Base-by-base conservation (phyloP, 805 yeast genomes). In the Wickerhamomyces mucosus region DNA sequence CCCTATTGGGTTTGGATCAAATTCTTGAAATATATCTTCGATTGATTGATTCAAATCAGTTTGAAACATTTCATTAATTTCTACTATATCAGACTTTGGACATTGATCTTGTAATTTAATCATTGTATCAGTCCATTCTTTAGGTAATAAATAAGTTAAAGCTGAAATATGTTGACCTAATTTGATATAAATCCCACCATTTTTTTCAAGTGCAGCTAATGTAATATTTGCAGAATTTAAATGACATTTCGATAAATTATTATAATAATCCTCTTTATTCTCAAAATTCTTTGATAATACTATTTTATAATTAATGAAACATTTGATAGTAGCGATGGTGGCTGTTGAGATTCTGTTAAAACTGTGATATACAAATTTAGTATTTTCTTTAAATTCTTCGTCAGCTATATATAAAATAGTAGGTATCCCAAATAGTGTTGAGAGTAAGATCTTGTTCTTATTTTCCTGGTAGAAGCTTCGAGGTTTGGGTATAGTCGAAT, bases 81-180 rank as follows among this genome's bases (percentile, higher is more conserved):
- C 85, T 28, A 72, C 82, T 19, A 74, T 43, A 0, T 86, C 69
- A 1, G 95, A 79, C 42, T 67, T 63, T 0, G 98, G 97, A 52
- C 97, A 89, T 49, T 72, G 70, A 46, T 88, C 95, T 50, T 89
- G 97, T 32, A 92, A 60, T 2, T 96, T 95, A 21, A 78, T 66
- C 95, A 92, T 92, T 0, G 97, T 78, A 12, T 75, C 74, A 1
- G 97, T 89, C 99, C 99, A 92, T 56, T 92, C 96, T 5, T 61
- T 63, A 0, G 99, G 98, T 30, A 92, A 61, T 20, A 92, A 60
- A 55, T 92, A 92, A 1, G 96, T 83, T 71, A 92, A 67, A 0
- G 97, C 97, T 25, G 88, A 72, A 10, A 92, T 62, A 51, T 92
- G 98, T 53, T 92, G 98, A 10, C 99, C 98, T 27, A 92, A 61